These are phyloP conservation scores for Penicillium maclennaniae DNA, from an alignment of 495 filamentous ascomycete genomes.

Conservation along the genomic window DNA sequence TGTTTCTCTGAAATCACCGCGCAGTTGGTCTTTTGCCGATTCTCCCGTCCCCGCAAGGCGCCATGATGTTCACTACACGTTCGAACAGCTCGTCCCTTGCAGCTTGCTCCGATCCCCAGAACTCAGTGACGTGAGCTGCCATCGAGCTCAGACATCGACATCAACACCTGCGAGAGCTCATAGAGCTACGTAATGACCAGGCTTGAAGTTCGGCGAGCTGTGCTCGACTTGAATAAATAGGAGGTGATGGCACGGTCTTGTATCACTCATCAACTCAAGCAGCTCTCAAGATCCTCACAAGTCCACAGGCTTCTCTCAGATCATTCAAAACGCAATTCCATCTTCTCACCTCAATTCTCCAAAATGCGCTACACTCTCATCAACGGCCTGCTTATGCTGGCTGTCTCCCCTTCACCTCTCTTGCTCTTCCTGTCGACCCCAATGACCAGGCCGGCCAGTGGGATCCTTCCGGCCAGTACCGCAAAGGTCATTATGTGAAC, in stretches of 20 bases:
- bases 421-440: conserved; percentile 26
- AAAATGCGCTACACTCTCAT: conserved; percentile 26
- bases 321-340: background rate
- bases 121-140: conserved; percentile 19
- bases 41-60: conserved; percentile 20
- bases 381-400: conserved; percentile 24
- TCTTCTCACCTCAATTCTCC: background rate
- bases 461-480: conserved; percentile 25
- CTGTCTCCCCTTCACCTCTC: conserved; percentile 19
- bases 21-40: conserved; percentile 2
- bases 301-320: background rate
- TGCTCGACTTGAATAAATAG: conserved; percentile 21
- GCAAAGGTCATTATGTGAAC: conserved; percentile 19
- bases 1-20: conserved; percentile 12
- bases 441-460: conserved; percentile 20
- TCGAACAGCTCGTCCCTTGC: conserved; percentile 40
- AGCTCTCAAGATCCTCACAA: conserved; percentile 10
- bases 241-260: conserved; percentile 1
- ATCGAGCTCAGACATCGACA: conserved; percentile 41
- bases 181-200: conserved; percentile 14
- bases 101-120: conserved; percentile 32
- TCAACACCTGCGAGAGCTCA: conserved; percentile 16
- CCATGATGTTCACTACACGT: conserved; percentile 17
- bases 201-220: conserved; percentile 1
- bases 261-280: conserved; percentile 13